Percentiles rank a stretch among this genome's conserved stretches.
Evolutionary conservation across 148 eudicot species (phyloP).

Genomic region (Fallopia convolvulus): DNA sequence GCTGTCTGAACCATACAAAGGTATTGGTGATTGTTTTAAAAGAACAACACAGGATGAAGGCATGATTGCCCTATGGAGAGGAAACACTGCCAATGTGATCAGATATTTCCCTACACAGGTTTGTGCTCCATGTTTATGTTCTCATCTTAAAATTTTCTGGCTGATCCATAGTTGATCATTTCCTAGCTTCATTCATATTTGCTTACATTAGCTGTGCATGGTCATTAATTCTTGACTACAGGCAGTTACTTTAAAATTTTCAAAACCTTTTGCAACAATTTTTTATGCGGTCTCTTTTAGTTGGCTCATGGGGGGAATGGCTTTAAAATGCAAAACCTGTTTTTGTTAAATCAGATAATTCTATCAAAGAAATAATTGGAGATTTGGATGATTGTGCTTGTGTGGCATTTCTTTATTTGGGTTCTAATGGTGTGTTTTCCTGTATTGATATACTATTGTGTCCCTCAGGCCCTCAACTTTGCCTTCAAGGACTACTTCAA

Average conservation of each 20-base stretch:
- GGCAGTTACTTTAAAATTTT: too few species aligned
- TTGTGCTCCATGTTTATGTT: not conserved
- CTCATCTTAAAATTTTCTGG: not conserved
- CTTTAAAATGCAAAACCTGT: too few species aligned
- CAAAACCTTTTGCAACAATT: too few species aligned
- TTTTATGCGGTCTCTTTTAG: too few species aligned
- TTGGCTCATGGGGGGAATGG: too few species aligned
- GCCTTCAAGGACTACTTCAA: not conserved
- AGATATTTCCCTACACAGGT: not conserved
- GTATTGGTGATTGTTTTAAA: constrained; percentile 23
- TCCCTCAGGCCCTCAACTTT: constrained; percentile 10
- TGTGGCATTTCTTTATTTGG: too few species aligned
- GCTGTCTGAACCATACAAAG: constrained; percentile 23
- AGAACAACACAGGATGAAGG: constrained; percentile 28
- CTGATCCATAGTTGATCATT: not conserved
- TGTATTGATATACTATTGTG: not conserved
- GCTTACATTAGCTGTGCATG: too few species aligned
- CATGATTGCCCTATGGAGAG: constrained; percentile 24
- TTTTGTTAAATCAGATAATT: not conserved
- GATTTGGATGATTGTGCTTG: not conserved
- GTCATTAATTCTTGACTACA: too few species aligned
- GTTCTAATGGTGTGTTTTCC: not conserved
- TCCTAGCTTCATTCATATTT: too few species aligned
- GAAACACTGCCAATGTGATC: constrained; percentile 13
- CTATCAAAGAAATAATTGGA: not conserved